Conservation (phyloP, 2,329 filamentous ascomycete genomes). For the Ophiostoma australiae region DNA sequence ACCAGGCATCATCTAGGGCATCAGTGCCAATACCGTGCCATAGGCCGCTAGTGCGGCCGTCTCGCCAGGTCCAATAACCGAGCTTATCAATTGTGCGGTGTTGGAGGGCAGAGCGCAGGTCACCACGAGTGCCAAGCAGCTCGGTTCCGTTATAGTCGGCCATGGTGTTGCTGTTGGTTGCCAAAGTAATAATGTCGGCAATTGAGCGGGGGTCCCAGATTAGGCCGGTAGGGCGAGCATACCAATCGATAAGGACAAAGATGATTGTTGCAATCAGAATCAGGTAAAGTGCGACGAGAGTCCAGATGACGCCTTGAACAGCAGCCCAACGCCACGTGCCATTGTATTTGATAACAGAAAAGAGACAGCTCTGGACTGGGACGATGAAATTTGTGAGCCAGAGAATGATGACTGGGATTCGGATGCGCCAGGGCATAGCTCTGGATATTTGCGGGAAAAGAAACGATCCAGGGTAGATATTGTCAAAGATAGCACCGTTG, state of each 20-base stretch:
- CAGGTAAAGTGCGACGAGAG: slow-evolving; percentile 67
- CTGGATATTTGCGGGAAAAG: slow-evolving; percentile 49
- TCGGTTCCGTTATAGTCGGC: slow-evolving; percentile 67
- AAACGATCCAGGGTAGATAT: slow-evolving; percentile 66
- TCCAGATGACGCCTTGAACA: slow-evolving; percentile 73
- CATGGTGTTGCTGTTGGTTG: slow-evolving; percentile 75
- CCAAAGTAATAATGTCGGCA: slow-evolving; percentile 71
- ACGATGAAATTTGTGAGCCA: slow-evolving; percentile 78
- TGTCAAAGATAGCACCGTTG: slow-evolving; percentile 60
- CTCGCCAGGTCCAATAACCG: slow-evolving; percentile 78
- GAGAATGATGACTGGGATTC: slow-evolving; percentile 60
- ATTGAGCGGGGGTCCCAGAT: slow-evolving; percentile 81
- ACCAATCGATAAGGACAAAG: slow-evolving; percentile 60
- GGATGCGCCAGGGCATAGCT: slow-evolving; percentile 61
- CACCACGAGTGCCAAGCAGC: slow-evolving; percentile 47
- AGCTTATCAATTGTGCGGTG: slow-evolving; percentile 63
- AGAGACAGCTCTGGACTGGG: slow-evolving; percentile 73
- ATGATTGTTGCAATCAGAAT: slow-evolving; percentile 56
- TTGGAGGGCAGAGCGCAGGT: slow-evolving; percentile 50
- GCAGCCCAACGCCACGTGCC: slow-evolving; percentile 71
- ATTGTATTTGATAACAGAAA: slow-evolving; percentile 57
- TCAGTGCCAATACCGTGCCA: slow-evolving; percentile 69
- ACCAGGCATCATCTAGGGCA: slow-evolving; percentile 22
- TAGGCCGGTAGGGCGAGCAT: slow-evolving; percentile 63
- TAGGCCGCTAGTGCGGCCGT: slow-evolving; percentile 55